phyloP scores from a whole-genome alignment of 176 grass and related monocot genomes.

The Eleusine indica region DNA sequence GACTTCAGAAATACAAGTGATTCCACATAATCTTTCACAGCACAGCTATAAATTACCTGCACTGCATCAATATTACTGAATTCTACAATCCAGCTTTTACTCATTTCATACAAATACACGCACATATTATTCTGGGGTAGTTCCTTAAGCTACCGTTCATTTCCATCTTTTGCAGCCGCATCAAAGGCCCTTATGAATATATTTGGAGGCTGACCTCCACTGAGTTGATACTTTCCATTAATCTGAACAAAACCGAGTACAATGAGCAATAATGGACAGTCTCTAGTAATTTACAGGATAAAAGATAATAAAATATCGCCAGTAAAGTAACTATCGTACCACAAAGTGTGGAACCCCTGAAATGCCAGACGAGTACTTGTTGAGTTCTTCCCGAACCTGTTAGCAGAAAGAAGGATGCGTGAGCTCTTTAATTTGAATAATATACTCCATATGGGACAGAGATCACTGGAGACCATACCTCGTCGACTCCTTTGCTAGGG shows the following conservation, averaged over 20 bases:
- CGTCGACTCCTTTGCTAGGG: slow-evolving; percentile 62
- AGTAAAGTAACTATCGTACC: neutral
- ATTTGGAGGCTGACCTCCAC: slow-evolving; percentile 87
- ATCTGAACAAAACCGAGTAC: slow-evolving; percentile 50
- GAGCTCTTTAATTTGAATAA: neutral
- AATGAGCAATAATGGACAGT: neutral
- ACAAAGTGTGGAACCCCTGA: slow-evolving; percentile 83
- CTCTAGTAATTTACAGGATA: neutral
- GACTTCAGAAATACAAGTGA: neutral
- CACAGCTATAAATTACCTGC: neutral
- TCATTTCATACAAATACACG: neutral
- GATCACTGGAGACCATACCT: slow-evolving; percentile 50
- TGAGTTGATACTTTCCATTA: slow-evolving; percentile 77
- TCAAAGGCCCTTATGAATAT: slow-evolving; percentile 69
- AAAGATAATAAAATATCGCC: slow-evolving; percentile 29
- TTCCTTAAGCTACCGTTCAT: slow-evolving; percentile 25
- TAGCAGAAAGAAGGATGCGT: slow-evolving; percentile 34
- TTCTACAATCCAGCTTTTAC: slow-evolving; percentile 6
- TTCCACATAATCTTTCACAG: slow-evolving; percentile 17
- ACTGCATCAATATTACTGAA: neutral
- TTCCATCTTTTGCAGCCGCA: slow-evolving; percentile 46
- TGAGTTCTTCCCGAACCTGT: slow-evolving; percentile 87
- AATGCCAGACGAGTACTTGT: slow-evolving; percentile 84
- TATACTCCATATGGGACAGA: neutral
- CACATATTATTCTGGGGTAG: neutral